phyloP scores from a whole-genome alignment of 2,329 filamentous ascomycete species.

The Verticillium albo-atrum region DNA sequence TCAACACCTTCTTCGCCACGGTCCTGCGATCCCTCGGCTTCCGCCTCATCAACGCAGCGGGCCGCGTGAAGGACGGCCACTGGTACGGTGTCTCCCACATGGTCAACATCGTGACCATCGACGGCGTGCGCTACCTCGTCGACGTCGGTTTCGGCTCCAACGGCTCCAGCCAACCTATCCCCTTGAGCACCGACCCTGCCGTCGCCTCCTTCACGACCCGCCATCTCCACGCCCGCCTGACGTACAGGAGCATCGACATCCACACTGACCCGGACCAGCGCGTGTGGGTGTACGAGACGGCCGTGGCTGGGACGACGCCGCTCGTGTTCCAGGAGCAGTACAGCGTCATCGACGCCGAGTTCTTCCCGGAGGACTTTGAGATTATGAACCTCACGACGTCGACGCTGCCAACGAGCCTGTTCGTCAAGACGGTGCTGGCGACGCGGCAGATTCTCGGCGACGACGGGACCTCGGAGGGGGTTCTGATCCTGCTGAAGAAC shows the following conservation, averaged over 20 bases:
- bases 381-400: constrained; percentile 38
- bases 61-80: constrained; percentile 24
- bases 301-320: constrained; percentile 15
- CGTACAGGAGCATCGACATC: constrained; percentile 23
- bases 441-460: constrained; percentile 22
- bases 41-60: constrained; percentile 44
- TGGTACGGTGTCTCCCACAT: constrained; percentile 42
- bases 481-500: constrained; percentile 36
- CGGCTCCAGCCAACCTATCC: constrained; percentile 25
- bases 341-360: constrained; percentile 46
- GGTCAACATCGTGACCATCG: constrained; percentile 54
- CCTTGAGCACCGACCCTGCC: constrained; percentile 32
- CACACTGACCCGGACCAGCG: constrained; percentile 27
- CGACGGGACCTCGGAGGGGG: constrained; percentile 21
- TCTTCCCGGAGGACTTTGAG: constrained; percentile 39
- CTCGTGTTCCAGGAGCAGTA: constrained; percentile 41
- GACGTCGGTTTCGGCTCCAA: constrained; percentile 60
- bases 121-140: constrained; percentile 39
- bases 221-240: constrained; percentile 35
- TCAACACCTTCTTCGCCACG: constrained; percentile 38
- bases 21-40: constrained; percentile 45
- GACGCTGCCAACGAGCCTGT: constrained; percentile 29
- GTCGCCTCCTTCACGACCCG: constrained; percentile 20
- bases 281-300: constrained; percentile 34
- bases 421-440: constrained; percentile 31